These are phyloP conservation scores for Ustilago bromivora DNA, from an alignment of 1,284 basidiomycete species.

Conservation along the genomic window DNA sequence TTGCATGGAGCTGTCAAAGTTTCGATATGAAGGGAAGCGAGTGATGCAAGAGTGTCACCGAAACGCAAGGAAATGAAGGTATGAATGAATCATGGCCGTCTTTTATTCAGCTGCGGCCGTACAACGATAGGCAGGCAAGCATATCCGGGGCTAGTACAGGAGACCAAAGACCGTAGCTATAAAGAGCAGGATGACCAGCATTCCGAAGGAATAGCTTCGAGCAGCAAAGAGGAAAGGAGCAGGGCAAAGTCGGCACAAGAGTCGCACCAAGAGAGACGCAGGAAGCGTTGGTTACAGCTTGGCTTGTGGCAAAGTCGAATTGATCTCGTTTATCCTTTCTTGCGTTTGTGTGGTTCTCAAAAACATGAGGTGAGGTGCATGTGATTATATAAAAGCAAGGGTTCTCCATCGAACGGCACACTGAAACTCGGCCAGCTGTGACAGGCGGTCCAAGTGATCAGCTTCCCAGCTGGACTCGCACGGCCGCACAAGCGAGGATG, in stretches of 20 bases:
- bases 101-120: not conserved
- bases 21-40: not conserved
- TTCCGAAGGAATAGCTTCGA: slow-evolving; percentile 1
- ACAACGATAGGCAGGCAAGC: not conserved
- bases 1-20: not conserved
- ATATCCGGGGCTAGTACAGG: not conserved
- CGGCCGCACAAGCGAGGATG: too few relatives aligned
- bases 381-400: slow-evolving; percentile 19
- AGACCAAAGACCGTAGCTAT: not conserved
- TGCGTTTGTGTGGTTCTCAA: not conserved
- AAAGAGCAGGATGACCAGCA: not conserved
- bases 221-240: not conserved
- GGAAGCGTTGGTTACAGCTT: not conserved
- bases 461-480: too few relatives aligned
- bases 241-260: too few relatives aligned
- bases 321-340: not conserved
- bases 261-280: not conserved
- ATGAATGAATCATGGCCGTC: too few relatives aligned
- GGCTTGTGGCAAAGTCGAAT: slow-evolving; percentile 4
- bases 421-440: slow-evolving; percentile 28
- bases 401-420: not conserved
- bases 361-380: slow-evolving; percentile 17
- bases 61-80: too few relatives aligned
- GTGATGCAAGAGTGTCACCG: not conserved
- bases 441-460: slow-evolving; percentile 1